Evolutionary conservation across 2,329 filamentous ascomycete genomes (phyloP), one percentile per base, ranked within the genome.

Genomic region (Elsinoe australis): DNA sequence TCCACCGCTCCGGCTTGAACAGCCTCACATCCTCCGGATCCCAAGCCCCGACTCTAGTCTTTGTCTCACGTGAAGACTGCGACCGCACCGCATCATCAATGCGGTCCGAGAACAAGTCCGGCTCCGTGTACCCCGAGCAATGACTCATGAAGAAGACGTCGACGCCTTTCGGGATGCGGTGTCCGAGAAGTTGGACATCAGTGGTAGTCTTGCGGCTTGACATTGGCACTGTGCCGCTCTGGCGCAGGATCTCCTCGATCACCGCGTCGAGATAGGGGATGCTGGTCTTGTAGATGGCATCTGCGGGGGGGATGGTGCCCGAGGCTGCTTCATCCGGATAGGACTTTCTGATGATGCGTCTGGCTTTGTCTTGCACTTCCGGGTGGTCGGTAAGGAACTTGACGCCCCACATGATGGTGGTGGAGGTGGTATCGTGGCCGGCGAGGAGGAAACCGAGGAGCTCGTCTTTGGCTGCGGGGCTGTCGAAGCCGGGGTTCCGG

Each of bases 351-450:
- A 71, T 52, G 1, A 53, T 52, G 2, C 35, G 31, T 1, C 68
- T 64, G 0, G 71, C 57, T 18, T 57, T 62, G 10, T 42, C 38
- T 45, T 72, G 70, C 1, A 58, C 57, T 9, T 52, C 49, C 14
- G 55, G 64, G 33, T 67, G 53, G 18, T 55, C 55, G 12, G 63
- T 56, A 3, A 72, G 59, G 47, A 58, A 57, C 44, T 71, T 72
- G 9, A 71, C 33, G 1, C 54, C 61, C 69, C 70, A 71, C 31
- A 54, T 53, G 1, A 71, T 53, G 0, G 67, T 67, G 5, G 65
- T 69, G 8, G 65, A 61, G 0, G 67, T 71, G 0, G 71, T 72
- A 38, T 74, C 70, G 50, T 72, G 66, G 7, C 69, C 71, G 12
- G 67, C 64, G 15, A 66, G 51, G 2, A 66, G 50, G 49, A 64